Conservation (phyloP, 441 rosid species). For the Brassica hybrid region DNA sequence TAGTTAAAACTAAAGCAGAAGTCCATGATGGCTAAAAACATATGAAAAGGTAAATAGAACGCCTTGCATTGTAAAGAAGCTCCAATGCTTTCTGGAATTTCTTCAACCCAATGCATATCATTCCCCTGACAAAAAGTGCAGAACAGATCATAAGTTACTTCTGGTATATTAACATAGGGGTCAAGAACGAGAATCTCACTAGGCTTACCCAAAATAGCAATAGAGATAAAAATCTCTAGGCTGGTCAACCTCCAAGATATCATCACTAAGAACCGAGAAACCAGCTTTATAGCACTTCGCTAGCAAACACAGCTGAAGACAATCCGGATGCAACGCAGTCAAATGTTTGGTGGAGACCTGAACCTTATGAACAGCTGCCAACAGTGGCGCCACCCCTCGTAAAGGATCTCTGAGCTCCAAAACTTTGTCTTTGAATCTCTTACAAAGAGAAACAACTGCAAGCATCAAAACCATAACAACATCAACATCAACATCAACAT, state of each 20-base stretch:
- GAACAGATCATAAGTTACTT: too few relatives aligned
- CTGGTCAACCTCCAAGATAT: conserved; percentile 84
- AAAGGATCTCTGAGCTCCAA: conserved; percentile 67
- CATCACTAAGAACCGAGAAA: conserved; percentile 78
- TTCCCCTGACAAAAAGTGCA: conserved; percentile 64
- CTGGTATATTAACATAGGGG: too few relatives aligned
- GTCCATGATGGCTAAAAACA: neutral
- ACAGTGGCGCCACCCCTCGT: conserved; percentile 79
- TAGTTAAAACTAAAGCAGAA: conserved; percentile 10
- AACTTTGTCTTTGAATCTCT: conserved; percentile 83
- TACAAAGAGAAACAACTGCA: conserved; percentile 77
- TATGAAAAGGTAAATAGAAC: conserved; percentile 25
- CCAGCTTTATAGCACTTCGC: conserved; percentile 82
- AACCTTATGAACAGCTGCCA: conserved; percentile 71
- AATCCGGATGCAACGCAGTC: conserved; percentile 90
- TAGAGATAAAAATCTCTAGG: conserved; percentile 91
- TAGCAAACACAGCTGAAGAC: conserved; percentile 84
- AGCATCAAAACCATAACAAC: conserved; percentile 20
- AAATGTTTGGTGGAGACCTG: conserved; percentile 73
- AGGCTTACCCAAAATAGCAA: conserved; percentile 88
- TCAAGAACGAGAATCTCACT: neutral
- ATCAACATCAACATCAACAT: neutral
- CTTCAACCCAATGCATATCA: conserved; percentile 90
- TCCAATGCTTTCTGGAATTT: conserved; percentile 84
- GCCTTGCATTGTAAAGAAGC: conserved; percentile 81